Conservation (phyloP, 345 rosid genomes). For the Cardamine occulta region DNA sequence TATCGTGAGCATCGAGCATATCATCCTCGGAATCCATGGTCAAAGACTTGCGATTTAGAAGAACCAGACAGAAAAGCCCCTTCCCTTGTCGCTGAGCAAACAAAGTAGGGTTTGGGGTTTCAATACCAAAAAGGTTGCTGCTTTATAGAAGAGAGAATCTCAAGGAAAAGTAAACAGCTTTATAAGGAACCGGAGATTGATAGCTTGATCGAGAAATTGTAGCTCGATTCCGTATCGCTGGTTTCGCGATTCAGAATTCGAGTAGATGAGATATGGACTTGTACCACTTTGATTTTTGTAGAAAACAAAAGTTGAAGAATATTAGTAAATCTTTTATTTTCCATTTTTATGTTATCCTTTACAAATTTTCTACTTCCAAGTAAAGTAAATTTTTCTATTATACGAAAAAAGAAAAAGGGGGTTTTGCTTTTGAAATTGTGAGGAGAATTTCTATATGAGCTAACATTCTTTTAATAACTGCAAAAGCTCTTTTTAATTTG, state of each 20-base stretch:
- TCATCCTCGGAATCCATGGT: conserved; percentile 77
- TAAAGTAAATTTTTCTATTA: not conserved
- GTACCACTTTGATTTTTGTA: conserved; percentile 11
- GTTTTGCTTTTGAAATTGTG: not conserved
- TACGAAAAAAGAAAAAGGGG: not conserved
- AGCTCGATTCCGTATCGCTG: conserved; percentile 20
- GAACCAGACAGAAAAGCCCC: conserved; percentile 22
- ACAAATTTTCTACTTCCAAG: not conserved
- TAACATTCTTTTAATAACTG: no score
- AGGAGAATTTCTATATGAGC: not conserved
- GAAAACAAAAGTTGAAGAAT: not conserved
- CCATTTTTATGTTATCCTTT: not conserved
- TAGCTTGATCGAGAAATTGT: conserved; percentile 6
- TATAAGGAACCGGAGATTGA: not conserved
- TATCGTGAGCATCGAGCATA: conserved; percentile 66
- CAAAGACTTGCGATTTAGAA: conserved; percentile 16
- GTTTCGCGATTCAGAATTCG: conserved; percentile 22
- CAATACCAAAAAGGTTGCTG: conserved; percentile 1
- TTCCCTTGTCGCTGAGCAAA: conserved; percentile 7
- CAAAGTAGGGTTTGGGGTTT: conserved; percentile 40
- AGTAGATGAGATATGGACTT: conserved; percentile 27
- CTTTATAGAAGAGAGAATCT: conserved; percentile 22
- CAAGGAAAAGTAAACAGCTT: conserved; percentile 18
- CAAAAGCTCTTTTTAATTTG: not conserved
- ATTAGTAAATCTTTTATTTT: not conserved